phyloP scores from a whole-genome alignment of 257 asterid species.

The Solanum bulbocastanum region DNA sequence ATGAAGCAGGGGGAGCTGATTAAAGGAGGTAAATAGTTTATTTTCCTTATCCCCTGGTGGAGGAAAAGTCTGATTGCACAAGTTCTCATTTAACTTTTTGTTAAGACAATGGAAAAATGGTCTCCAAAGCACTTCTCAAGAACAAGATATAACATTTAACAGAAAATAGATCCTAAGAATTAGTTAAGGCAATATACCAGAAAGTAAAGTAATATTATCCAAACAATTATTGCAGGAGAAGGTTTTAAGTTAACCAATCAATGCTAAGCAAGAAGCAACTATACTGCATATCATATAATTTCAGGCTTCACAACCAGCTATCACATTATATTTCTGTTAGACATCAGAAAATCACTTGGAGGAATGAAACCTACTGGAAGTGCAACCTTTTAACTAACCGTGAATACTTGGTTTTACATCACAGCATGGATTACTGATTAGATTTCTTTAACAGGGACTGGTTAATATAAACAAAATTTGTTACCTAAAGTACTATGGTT shows the following conservation, averaged over 20 bases:
- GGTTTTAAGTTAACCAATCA: background rate
- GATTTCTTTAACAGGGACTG: background rate
- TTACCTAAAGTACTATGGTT: background rate
- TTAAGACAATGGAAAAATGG: background rate
- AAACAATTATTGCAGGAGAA: background rate
- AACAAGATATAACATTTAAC: background rate
- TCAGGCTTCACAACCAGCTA: background rate
- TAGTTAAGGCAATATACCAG: background rate
- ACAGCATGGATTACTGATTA: background rate
- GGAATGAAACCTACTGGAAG: background rate
- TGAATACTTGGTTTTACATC: background rate
- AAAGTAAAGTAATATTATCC: background rate
- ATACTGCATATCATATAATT: background rate
- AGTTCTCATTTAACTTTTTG: background rate
- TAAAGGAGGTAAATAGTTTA: background rate
- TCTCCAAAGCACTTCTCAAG: background rate
- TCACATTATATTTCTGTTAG: background rate
- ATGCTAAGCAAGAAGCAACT: background rate
- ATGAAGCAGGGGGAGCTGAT: background rate
- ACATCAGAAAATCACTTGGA: background rate
- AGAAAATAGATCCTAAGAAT: background rate
- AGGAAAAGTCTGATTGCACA: background rate
- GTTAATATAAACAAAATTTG: background rate
- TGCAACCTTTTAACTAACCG: background rate
- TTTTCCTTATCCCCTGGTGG: background rate